Evolutionary conservation across 2,329 filamentous ascomycete genomes (phyloP).

Genomic region (Penicillium sp.): DNA sequence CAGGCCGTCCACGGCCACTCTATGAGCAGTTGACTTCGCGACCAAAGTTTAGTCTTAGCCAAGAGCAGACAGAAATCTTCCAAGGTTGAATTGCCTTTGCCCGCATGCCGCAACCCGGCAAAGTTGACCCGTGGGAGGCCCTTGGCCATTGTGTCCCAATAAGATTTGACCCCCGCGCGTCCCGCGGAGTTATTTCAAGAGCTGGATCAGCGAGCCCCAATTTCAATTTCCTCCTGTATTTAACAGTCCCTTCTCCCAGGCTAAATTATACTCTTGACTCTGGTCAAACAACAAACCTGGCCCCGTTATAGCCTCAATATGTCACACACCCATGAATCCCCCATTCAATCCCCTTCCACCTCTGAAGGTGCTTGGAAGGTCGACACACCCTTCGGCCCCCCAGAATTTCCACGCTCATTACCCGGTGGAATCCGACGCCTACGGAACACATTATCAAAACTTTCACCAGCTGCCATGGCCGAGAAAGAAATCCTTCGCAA

Average conservation of each 20-base stretch:
- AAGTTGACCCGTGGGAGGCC: not conserved
- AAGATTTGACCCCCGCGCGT: conserved; percentile 3
- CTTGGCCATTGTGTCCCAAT: conserved; percentile 5
- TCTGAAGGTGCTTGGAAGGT: conserved; percentile 33
- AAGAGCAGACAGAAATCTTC: not conserved
- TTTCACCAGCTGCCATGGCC: conserved; percentile 33
- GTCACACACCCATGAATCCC: not conserved
- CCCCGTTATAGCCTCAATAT: not conserved
- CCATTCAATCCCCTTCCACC: conserved; percentile 14
- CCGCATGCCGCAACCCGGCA: conserved; percentile 1
- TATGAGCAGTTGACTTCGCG: not conserved
- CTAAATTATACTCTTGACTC: not conserved
- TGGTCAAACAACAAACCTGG: not conserved
- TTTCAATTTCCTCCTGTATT: not conserved
- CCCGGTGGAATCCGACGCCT: conserved; percentile 35
- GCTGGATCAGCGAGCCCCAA: not conserved
- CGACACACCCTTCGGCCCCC: conserved; percentile 34
- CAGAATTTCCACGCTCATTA: conserved; percentile 27
- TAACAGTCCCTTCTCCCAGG: not conserved
- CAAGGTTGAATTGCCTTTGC: not conserved
- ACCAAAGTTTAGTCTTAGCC: not conserved
- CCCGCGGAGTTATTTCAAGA: conserved; percentile 15
- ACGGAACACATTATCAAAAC: conserved; percentile 35
- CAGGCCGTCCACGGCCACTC: conserved; percentile 3
- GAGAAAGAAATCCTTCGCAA: conserved; percentile 37